These are phyloP conservation scores for Phoma sp. DNA, from an alignment of 2,329 filamentous ascomycete genomes.

Conservation along the genomic window DNA sequence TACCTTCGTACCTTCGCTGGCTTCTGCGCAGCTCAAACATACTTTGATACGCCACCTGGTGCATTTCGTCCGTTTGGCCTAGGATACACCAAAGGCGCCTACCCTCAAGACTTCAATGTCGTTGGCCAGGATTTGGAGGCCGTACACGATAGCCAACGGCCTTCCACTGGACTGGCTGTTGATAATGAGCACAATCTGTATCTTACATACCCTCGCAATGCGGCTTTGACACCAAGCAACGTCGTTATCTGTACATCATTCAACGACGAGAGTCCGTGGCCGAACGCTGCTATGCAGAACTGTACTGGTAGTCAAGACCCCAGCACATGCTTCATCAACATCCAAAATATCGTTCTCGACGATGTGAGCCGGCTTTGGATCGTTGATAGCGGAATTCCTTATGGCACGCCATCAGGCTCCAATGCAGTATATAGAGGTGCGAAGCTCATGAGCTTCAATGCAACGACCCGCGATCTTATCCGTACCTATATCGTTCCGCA, in stretches of 20 bases:
- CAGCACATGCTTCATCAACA: conserved; percentile 54
- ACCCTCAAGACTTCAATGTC: conserved; percentile 46
- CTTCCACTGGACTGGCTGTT: conserved; percentile 51
- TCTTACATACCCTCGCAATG: conserved; percentile 53
- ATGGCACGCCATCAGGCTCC: conserved; percentile 30
- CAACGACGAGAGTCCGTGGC: conserved; percentile 50
- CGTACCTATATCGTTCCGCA: conserved; percentile 49
- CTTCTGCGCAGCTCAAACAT: conserved; percentile 1
- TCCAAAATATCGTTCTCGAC: conserved; percentile 55
- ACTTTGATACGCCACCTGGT: conserved; percentile 18
- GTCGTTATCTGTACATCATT: conserved; percentile 50
- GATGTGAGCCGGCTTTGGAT: conserved; percentile 50
- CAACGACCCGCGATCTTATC: conserved; percentile 39
- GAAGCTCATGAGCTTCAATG: conserved; percentile 54
- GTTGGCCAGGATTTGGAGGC: conserved; percentile 46
- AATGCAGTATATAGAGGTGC: conserved; percentile 44
- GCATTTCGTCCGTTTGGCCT: conserved; percentile 21
- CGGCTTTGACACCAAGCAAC: conserved; percentile 46
- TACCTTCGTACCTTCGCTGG: not conserved
- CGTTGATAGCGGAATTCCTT: conserved; percentile 51
- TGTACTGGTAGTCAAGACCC: conserved; percentile 48
- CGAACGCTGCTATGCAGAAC: conserved; percentile 50
- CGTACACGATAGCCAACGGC: conserved; percentile 47
- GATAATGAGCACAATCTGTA: conserved; percentile 49
- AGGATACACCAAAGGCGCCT: conserved; percentile 24